Conservation (phyloP, 164 flowering plant genomes). For the Dillenia suffruticosa region DNA sequence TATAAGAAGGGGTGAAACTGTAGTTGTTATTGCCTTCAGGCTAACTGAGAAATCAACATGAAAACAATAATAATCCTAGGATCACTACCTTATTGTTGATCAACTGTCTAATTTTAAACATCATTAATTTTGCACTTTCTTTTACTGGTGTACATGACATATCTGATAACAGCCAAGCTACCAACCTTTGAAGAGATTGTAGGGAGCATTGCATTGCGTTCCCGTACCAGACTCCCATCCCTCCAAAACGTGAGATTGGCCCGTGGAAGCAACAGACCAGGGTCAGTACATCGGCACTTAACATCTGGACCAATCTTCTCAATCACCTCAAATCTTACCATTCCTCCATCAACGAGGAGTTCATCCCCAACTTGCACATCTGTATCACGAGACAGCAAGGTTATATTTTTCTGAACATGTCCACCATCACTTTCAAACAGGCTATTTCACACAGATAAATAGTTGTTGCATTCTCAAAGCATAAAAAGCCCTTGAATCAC, state of each 20-base stretch:
- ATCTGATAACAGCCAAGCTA: background rate
- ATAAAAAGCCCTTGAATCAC: conserved; percentile 19
- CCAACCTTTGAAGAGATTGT: conserved; percentile 95
- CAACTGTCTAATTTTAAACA: too few relatives aligned
- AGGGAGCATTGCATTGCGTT: conserved; percentile 95
- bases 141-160: too few relatives aligned
- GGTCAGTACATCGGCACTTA: conserved; percentile 86
- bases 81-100: too few relatives aligned
- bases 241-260: conserved; percentile 96
- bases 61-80: too few relatives aligned
- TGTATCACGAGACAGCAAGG: conserved; percentile 19
- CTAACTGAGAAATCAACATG: too few relatives aligned
- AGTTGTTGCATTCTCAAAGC: too few relatives aligned
- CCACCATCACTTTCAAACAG: too few relatives aligned
- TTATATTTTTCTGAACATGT: background rate
- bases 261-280: conserved; percentile 88
- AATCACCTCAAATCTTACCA: conserved; percentile 97
- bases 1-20: too few relatives aligned
- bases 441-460: too few relatives aligned
- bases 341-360: conserved; percentile 96
- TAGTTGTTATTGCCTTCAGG: too few relatives aligned
- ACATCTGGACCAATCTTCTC: conserved; percentile 98
- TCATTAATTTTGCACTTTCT: too few relatives aligned
- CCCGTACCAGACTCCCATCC: conserved; percentile 84
- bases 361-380: conserved; percentile 94